These are phyloP conservation scores for Boletus vermiculosoides DNA, from an alignment of 768 basidiomycete species.

Conservation along the genomic window DNA sequence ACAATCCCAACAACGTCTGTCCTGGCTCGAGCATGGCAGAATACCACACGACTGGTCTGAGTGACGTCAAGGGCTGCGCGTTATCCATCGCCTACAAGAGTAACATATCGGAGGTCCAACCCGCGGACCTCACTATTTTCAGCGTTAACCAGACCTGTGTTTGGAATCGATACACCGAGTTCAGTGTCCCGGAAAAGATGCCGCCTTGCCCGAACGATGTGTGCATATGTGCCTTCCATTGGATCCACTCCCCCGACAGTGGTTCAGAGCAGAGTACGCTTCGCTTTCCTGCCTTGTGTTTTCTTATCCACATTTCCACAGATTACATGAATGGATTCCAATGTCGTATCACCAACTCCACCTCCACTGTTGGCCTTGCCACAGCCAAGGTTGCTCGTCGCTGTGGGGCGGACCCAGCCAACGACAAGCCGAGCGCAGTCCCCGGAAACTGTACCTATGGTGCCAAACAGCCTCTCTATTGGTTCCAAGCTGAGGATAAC, in stretches of 20 bases:
- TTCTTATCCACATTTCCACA: constrained; percentile 20
- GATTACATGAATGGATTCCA: constrained; percentile 78
- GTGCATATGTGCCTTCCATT: constrained; percentile 72
- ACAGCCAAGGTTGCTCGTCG: constrained; percentile 58
- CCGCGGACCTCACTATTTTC: constrained; percentile 70
- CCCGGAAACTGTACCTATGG: constrained; percentile 72
- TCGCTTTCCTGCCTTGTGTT: background rate
- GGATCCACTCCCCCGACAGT: constrained; percentile 62
- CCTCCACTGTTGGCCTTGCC: constrained; percentile 51
- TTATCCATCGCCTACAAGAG: constrained; percentile 77
- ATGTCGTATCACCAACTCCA: constrained; percentile 57
- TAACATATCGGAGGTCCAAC: constrained; percentile 53
- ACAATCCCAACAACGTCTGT: constrained; percentile 52
- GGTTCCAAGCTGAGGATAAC: constrained; percentile 62
- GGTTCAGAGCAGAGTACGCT: constrained; percentile 63
- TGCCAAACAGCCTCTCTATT: constrained; percentile 68
- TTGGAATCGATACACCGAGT: constrained; percentile 68
- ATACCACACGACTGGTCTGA: constrained; percentile 55
- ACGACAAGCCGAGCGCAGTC: constrained; percentile 40
- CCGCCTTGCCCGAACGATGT: constrained; percentile 63
- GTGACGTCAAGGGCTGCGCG: constrained; percentile 61
- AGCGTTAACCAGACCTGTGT: constrained; percentile 76
- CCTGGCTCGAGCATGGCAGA: constrained; percentile 42
- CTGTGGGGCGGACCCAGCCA: constrained; percentile 58
- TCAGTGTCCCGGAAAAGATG: constrained; percentile 64